Evolutionary conservation across 805 yeast genomes (phyloP).

Genomic region (Tanozyma kutaoensis): DNA sequence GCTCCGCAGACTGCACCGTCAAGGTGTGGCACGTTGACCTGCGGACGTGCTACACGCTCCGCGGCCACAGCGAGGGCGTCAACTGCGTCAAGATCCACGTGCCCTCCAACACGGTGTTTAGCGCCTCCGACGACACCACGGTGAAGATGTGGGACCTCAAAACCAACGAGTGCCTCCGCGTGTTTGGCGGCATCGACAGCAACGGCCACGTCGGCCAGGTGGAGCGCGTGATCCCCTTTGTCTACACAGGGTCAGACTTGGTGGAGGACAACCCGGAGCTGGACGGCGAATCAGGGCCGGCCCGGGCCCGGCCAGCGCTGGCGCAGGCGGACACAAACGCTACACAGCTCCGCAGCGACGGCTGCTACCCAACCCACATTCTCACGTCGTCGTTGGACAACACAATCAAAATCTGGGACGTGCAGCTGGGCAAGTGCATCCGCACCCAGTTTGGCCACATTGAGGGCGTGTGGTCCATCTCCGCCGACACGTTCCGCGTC

Average conservation of each 20-base stretch:
- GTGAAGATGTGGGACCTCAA: conserved; percentile 90
- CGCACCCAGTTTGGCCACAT: conserved; percentile 96
- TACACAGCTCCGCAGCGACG: conserved; percentile 1
- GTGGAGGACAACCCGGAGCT: conserved; percentile 32
- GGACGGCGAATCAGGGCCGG: conserved; percentile 8
- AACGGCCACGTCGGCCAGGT: conserved; percentile 91
- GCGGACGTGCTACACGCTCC: conserved; percentile 78
- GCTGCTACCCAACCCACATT: conserved; percentile 63
- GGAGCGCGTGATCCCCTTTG: conserved; percentile 81
- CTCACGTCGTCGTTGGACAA: conserved; percentile 83
- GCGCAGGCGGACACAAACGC: too few relatives aligned
- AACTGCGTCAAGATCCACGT: conserved; percentile 81
- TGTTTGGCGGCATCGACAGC: conserved; percentile 62
- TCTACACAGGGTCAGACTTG: conserved; percentile 43
- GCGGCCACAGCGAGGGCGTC: conserved; percentile 92
- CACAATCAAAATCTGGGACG: conserved; percentile 89
- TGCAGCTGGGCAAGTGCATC: conserved; percentile 72
- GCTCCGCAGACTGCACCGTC: conserved; percentile 84
- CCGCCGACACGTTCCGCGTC: conserved; percentile 90
- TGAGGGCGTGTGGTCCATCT: conserved; percentile 96
- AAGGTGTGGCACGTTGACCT: conserved; percentile 96
- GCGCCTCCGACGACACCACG: conserved; percentile 86
- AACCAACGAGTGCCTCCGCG: conserved; percentile 64
- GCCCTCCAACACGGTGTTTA: conserved; percentile 62
- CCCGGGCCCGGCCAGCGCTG: too few relatives aligned